Conservation (phyloP, 2,329 filamentous ascomycete genomes). For the Cercospora zeina region DNA sequence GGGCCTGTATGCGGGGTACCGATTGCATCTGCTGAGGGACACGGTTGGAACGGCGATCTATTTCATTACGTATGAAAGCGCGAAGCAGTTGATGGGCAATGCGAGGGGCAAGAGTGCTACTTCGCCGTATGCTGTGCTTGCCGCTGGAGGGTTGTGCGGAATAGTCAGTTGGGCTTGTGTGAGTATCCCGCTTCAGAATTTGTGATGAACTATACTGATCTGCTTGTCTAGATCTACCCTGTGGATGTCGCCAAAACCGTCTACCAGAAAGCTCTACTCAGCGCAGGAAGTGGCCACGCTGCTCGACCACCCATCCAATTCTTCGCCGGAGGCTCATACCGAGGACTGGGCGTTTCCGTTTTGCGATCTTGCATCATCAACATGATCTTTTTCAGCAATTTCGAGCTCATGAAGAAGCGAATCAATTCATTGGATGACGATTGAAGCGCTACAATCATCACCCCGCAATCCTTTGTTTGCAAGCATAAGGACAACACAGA, state of each 20-base stretch:
- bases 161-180: conserved; percentile 82
- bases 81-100: conserved; percentile 77
- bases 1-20: conserved; percentile 79
- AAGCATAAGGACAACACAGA: neutral
- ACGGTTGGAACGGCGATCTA: conserved; percentile 82
- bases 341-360: conserved; percentile 76
- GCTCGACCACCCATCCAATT: conserved; percentile 70
- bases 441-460: too few species aligned
- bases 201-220: conserved; percentile 5
- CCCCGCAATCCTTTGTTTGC: neutral
- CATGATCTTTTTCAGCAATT: conserved; percentile 85
- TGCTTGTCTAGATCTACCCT: conserved; percentile 50
- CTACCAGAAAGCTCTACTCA: conserved; percentile 78
- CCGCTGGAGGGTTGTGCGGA: conserved; percentile 77
- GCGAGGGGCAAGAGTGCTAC: conserved; percentile 72
- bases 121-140: conserved; percentile 73
- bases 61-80: conserved; percentile 85
- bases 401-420: conserved; percentile 73
- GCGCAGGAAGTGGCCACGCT: conserved; percentile 57
- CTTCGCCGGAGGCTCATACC: conserved; percentile 76
- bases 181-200: conserved; percentile 40
- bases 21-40: conserved; percentile 80
- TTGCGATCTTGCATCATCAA: conserved; percentile 78
- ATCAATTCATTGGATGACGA: conserved; percentile 45
- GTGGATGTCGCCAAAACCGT: conserved; percentile 84